phyloP scores from a whole-genome alignment of 371 early-diverging fungal species.

The Lichtheimia ornata region DNA sequence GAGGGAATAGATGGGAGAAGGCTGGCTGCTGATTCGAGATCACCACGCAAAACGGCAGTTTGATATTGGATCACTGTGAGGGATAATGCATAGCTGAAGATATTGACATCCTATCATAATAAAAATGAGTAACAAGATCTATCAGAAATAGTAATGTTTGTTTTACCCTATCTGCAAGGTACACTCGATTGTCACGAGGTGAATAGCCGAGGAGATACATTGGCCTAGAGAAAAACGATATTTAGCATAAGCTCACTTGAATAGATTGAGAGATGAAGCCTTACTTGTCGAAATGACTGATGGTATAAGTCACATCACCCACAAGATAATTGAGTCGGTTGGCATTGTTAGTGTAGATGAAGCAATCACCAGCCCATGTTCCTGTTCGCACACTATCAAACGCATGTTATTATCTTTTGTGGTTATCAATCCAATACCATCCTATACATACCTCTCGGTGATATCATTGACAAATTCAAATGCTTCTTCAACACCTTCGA shows the following conservation, averaged over 20 bases:
- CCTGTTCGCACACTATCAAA: conserved; percentile 79
- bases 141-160: not conserved
- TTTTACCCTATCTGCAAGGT: conserved; percentile 84
- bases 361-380: conserved; percentile 97
- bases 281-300: conserved; percentile 90
- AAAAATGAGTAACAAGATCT: not conserved
- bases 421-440: not conserved
- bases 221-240: conserved; percentile 37
- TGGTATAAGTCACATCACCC: conserved; percentile 88
- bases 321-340: conserved; percentile 95
- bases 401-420: not conserved
- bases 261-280: conserved; percentile 9
- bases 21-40: conserved; percentile 77
- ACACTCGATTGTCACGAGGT: conserved; percentile 91
- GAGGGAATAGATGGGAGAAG: conserved; percentile 84
- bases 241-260: not conserved
- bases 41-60: conserved; percentile 92
- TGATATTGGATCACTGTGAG: conserved; percentile 94
- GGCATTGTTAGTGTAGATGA: conserved; percentile 89
- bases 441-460: conserved; percentile 64
- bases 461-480: conserved; percentile 94
- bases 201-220: conserved; percentile 94
- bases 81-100: conserved; percentile 90
- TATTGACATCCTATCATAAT: conserved; percentile 71
- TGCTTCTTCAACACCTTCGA: conserved; percentile 96